Evolutionary conservation across 2,329 filamentous ascomycete genomes (phyloP).

Genomic region (Chrysoporthe austroafricana): DNA sequence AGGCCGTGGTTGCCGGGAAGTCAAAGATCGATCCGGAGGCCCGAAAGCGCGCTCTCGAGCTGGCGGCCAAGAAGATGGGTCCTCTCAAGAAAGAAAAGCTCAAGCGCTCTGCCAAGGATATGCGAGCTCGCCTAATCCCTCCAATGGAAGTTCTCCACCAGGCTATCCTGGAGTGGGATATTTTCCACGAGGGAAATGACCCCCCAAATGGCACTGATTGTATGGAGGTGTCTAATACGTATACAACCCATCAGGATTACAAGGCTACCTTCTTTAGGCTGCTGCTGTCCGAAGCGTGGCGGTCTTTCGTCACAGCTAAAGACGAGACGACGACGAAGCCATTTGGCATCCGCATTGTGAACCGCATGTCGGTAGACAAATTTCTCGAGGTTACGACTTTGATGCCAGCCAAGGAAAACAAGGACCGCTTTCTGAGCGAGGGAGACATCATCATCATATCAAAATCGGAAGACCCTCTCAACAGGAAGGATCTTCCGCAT

Average conservation of each 20-base stretch:
- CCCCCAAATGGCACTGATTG: constrained; percentile 79
- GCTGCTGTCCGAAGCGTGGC: constrained; percentile 92
- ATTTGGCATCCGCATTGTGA: constrained; percentile 86
- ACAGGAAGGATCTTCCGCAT: constrained; percentile 68
- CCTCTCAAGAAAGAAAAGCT: constrained; percentile 86
- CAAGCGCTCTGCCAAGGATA: constrained; percentile 84
- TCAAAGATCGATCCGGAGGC: constrained; percentile 43
- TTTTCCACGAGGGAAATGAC: constrained; percentile 85
- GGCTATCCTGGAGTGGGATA: constrained; percentile 90
- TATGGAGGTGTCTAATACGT: constrained; percentile 75
- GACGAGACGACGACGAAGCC: constrained; percentile 81
- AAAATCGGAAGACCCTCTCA: constrained; percentile 70
- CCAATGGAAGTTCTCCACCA: constrained; percentile 85
- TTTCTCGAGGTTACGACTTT: constrained; percentile 90
- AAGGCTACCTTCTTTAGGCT: constrained; percentile 89
- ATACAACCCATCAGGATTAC: constrained; percentile 76
- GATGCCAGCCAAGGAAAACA: constrained; percentile 77
- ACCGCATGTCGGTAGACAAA: constrained; percentile 86
- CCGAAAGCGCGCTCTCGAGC: constrained; percentile 37
- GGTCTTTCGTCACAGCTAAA: constrained; percentile 86
- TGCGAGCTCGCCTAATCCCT: constrained; percentile 88
- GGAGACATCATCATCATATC: constrained; percentile 91
- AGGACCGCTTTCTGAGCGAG: constrained; percentile 74
- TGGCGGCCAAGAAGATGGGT: constrained; percentile 62
- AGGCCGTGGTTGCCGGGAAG: constrained; percentile 37